Conservation (phyloP, 345 rosid genomes). For the Cardiospermum halicacabum region DNA sequence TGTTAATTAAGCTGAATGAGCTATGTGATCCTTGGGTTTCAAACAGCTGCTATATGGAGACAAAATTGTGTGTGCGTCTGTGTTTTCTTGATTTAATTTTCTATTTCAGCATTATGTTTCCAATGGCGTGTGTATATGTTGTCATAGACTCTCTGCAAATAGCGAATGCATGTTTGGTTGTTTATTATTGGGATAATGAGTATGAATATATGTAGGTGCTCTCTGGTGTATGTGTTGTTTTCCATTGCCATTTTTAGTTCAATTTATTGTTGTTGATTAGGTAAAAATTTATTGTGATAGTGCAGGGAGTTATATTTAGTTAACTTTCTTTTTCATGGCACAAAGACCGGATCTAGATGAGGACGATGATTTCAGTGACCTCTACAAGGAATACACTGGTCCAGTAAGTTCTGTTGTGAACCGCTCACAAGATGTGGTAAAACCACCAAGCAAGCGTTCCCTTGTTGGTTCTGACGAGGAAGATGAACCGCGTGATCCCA, state of each 20-base stretch:
- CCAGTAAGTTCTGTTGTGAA: constrained; percentile 42
- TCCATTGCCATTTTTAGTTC: background rate
- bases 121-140: too few species aligned
- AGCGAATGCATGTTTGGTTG: too few species aligned
- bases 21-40: background rate
- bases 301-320: constrained; percentile 22
- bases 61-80: too few species aligned
- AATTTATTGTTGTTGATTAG: background rate
- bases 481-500: constrained; percentile 76
- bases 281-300: constrained; percentile 1
- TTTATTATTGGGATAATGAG: background rate
- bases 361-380: constrained; percentile 91
- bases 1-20: background rate
- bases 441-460: constrained; percentile 44
- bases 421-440: constrained; percentile 44
- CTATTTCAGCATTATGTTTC: background rate
- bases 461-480: constrained; percentile 65
- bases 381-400: constrained; percentile 96
- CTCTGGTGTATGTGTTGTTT: background rate
- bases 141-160: too few species aligned
- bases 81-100: too few species aligned
- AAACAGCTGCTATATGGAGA: background rate
- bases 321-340: constrained; percentile 44
- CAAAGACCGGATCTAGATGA: constrained; percentile 66
- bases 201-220: background rate